Conservation (phyloP, 1,139 yeast species). For the Saccharomyces hybrid region DNA sequence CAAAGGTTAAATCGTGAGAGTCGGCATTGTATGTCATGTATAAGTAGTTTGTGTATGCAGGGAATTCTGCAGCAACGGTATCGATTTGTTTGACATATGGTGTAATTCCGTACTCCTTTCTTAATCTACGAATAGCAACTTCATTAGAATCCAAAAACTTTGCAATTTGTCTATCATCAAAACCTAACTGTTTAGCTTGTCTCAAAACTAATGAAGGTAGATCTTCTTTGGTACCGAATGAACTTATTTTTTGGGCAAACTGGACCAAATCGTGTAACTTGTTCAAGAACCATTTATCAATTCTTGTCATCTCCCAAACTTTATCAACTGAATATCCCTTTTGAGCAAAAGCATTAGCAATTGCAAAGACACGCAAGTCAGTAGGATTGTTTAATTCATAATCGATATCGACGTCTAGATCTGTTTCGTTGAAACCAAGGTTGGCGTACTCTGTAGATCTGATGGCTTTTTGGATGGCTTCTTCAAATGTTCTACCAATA, state of each 20-base stretch:
- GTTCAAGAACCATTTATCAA: slow-evolving; percentile 95
- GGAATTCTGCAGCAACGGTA: too few relatives aligned
- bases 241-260: slow-evolving; percentile 56
- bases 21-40: too few relatives aligned
- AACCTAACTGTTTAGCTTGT: slow-evolving; percentile 94
- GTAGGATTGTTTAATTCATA: slow-evolving; percentile 57
- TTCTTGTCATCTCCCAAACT: slow-evolving; percentile 86
- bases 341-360: slow-evolving; percentile 61
- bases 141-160: slow-evolving; percentile 83
- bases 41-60: too few relatives aligned
- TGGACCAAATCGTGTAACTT: slow-evolving; percentile 67
- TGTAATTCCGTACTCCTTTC: too few relatives aligned
- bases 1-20: slow-evolving; percentile 71
- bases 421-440: slow-evolving; percentile 86
- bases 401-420: slow-evolving; percentile 85
- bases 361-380: too few relatives aligned
- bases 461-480: slow-evolving; percentile 95
- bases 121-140: slow-evolving; percentile 49
- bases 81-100: too few relatives aligned
- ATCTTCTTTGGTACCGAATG: slow-evolving; percentile 52
- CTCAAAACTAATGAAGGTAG: slow-evolving; percentile 55
- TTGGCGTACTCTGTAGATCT: slow-evolving; percentile 93
- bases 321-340: slow-evolving; percentile 81
- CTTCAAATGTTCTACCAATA: slow-evolving; percentile 96
- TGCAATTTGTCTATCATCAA: slow-evolving; percentile 95